These are phyloP conservation scores for Boletellus ananas DNA, from an alignment of 768 basidiomycete species.

Conservation along the genomic window DNA sequence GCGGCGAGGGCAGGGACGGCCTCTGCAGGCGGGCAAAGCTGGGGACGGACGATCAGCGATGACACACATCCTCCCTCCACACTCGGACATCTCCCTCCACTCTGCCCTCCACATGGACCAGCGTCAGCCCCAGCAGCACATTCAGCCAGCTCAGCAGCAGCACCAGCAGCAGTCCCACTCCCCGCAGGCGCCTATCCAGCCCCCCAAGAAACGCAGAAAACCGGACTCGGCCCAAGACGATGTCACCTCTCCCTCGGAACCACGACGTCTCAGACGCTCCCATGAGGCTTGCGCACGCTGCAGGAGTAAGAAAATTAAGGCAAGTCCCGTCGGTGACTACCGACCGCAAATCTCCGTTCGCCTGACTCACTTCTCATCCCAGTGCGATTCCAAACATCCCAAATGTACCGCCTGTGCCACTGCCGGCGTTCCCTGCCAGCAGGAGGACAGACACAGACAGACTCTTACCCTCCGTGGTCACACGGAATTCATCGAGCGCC, in stretches of 20 bases:
- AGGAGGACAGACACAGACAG: slow-evolving; percentile 86
- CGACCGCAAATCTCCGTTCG: slow-evolving; percentile 80
- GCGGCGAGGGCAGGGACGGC: not conserved
- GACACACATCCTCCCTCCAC: slow-evolving; percentile 48
- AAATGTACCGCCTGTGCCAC: slow-evolving; percentile 82
- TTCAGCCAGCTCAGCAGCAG: slow-evolving; percentile 36
- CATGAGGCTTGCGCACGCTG: slow-evolving; percentile 92
- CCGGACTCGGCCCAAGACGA: slow-evolving; percentile 54
- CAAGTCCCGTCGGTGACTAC: slow-evolving; percentile 61
- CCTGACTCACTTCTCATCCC: slow-evolving; percentile 35
- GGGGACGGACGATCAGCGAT: slow-evolving; percentile 29
- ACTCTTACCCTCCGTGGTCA: slow-evolving; percentile 82
- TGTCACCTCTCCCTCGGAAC: slow-evolving; percentile 56
- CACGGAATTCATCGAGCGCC: slow-evolving; percentile 77
- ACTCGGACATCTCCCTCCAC: slow-evolving; percentile 51
- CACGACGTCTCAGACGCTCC: slow-evolving; percentile 78
- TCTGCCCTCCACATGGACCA: slow-evolving; percentile 70
- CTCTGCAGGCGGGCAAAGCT: slow-evolving; percentile 7
- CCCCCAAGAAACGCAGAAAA: slow-evolving; percentile 59
- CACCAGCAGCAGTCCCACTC: slow-evolving; percentile 25
- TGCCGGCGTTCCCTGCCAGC: slow-evolving; percentile 75
- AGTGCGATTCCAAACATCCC: slow-evolving; percentile 92
- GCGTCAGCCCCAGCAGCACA: slow-evolving; percentile 44
- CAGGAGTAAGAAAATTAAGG: slow-evolving; percentile 97
- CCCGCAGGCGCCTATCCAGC: slow-evolving; percentile 33